Evolutionary conservation across 305 asterid species (phyloP).

Genomic region (Galium porrigens): DNA sequence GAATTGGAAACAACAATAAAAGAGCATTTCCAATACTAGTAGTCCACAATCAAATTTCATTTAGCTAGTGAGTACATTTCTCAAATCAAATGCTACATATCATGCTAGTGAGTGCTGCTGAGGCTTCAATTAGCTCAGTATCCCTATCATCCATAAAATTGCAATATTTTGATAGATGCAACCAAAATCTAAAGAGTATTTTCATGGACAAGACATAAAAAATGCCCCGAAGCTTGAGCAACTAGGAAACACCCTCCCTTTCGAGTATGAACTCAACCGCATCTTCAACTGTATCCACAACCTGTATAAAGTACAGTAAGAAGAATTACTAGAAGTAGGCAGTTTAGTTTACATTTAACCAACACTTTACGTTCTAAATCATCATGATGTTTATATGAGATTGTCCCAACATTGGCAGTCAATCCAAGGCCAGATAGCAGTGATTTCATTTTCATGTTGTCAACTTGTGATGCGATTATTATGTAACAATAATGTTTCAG

Average conservation of each 20-base stretch:
- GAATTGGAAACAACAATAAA: not conserved
- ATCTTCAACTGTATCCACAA: constrained; percentile 49
- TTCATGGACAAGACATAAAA: not conserved
- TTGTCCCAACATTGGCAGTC: not conserved
- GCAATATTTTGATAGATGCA: no score
- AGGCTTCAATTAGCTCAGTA: not conserved
- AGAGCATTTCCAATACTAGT: not conserved
- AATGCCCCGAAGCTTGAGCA: not conserved
- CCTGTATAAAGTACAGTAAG: constrained; percentile 24
- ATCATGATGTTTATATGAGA: not conserved
- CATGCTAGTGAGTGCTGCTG: not conserved
- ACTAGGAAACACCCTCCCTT: constrained; percentile 31
- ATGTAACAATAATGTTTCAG: not conserved
- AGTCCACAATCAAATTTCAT: no score
- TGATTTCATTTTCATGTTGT: not conserved
- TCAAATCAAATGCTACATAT: not conserved
- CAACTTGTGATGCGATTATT: not conserved
- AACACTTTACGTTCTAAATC: not conserved
- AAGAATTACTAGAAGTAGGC: not conserved
- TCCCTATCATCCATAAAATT: not conserved
- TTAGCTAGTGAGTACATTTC: no score
- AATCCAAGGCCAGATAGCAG: not conserved
- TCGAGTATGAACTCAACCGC: constrained; percentile 45
- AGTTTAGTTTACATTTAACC: not conserved
- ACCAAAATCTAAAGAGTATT: not conserved